These are phyloP conservation scores for Solanum chaucha DNA, from an alignment of 257 asterid genomes.

Conservation along the genomic window DNA sequence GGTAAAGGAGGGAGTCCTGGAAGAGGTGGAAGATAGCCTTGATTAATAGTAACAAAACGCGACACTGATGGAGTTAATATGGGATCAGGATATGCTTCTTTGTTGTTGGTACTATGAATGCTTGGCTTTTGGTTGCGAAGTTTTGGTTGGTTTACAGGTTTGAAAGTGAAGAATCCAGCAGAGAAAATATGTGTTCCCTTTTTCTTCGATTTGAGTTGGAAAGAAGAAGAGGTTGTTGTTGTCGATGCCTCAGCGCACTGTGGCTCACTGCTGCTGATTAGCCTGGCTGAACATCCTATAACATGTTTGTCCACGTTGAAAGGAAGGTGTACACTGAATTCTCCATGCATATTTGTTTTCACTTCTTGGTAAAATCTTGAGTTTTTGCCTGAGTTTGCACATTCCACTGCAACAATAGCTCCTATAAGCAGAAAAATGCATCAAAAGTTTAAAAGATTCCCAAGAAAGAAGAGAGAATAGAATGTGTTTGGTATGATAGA, in stretches of 20 bases:
- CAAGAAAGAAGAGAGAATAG: neutral
- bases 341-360: conserved; percentile 56
- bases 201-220: conserved; percentile 38
- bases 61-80: neutral
- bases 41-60: conserved; percentile 5
- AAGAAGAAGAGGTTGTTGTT: conserved; percentile 34
- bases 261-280: conserved; percentile 61
- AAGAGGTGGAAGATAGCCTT: conserved; percentile 27
- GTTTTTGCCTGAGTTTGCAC: conserved; percentile 23
- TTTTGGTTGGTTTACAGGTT: conserved; percentile 55
- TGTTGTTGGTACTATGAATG: neutral
- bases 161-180: conserved; percentile 72
- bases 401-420: conserved; percentile 68
- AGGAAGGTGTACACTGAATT: conserved; percentile 59
- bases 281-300: conserved; percentile 49
- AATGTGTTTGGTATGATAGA: neutral
- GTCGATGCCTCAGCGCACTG: conserved; percentile 53
- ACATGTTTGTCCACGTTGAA: conserved; percentile 51
- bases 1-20: conserved; percentile 40
- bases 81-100: neutral
- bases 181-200: conserved; percentile 55
- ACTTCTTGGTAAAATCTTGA: conserved; percentile 32
- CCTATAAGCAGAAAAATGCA: conserved; percentile 22
- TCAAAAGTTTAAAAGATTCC: neutral
- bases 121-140: conserved; percentile 43